Base-by-base conservation (phyloP, 164 flowering plant species). In the Annona squamosa region DNA sequence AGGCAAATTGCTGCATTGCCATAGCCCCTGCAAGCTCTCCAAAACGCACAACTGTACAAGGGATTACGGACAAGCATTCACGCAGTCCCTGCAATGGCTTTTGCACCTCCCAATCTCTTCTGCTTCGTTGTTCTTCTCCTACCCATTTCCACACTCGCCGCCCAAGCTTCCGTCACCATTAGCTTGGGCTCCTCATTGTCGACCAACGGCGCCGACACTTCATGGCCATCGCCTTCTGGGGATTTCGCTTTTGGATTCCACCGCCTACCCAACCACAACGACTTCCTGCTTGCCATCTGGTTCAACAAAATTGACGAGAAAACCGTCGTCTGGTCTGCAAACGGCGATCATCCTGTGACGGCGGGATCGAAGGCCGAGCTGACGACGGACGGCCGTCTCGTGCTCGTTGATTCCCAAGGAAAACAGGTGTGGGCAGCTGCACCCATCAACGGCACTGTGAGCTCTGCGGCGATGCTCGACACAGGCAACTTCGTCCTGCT, bases 251-350 rank as follows among this genome's bases (percentile, higher is more conserved):
- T 80, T 5, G 86, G 86, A 6, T 84, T 84, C 73, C 69, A 47
- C 3, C 62, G 71, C 63, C 68, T 70, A 1, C 48, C 70, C 1
- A 77, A 42, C 18, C 67, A 9, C 0, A 64, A 48, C 3, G 2
- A 16, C 26, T 70, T 69, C 48, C 62, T 81, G 3, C 71, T 84
- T 3, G 81, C 82, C 47, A 78, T 78, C 42, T 83, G 84, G 84
- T 85, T 82, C 69, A 42, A 83, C 56, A 77, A 82, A 70, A 76
- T 82, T 42, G 80, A 78, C 0, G 80, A 77, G 16, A 79, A 67
- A 44, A 81, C 82, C 5, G 67, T 85, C 3, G 76, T 83, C 45
- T 85, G 87, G 87, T 81, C 82, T 2, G 83, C 85, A 37, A 42
- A 73, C 17, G 43, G 70, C 19, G 45, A 70, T 9, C 44, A 74